Evolutionary conservation across 257 asterid species (phyloP), one percentile per base, ranked within the genome.

Genomic region (Przewalskia tangutica): DNA sequence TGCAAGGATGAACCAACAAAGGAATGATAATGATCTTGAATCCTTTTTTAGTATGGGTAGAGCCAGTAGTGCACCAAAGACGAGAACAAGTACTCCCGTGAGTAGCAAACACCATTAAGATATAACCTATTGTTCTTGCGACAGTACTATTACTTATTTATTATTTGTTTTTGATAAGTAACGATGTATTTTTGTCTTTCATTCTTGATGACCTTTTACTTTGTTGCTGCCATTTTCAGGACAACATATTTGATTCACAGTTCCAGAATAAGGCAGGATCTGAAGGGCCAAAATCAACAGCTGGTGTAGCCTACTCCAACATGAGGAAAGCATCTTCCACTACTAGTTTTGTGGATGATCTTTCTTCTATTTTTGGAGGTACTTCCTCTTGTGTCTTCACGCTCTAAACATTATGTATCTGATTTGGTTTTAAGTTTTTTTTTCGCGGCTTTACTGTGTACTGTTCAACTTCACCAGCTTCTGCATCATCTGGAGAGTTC

Each of bases 331-430:
- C 95, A 58, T 89, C 97, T 80, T 94, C 98, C 62, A 71, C 95
- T 44, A 84, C 92, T 84, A 94, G 89, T 87, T 87, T 94, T 60
- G 94, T 91, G 78, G 99, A 97, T 93, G 99, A 93, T 83, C 92
- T 97, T 77, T 90, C 99, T 88, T 91, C 98, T 63, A 91, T 97
- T 77, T 93, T 97, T 82, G 98, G 97, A 87, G 95, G 99, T 94
- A 85, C 18, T 55, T 36, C 48, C 42, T 81, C 27, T 46, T 40
- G 59, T 85, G 23, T 18, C 50, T 77, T 77, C 20, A 51, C 62
- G 59, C 50, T 7, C 36, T 51, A 5, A 27, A 50, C n/a, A 16
- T 48, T 81, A 34, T 81, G 66, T 9, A 81, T 63, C 62, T 81
- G 56, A 9, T 32, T 51, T 77, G 82, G 23, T 55, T 62, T 42